phyloP scores from a whole-genome alignment of 2,329 filamentous ascomycete genomes.

The Metarhizium rileyi region DNA sequence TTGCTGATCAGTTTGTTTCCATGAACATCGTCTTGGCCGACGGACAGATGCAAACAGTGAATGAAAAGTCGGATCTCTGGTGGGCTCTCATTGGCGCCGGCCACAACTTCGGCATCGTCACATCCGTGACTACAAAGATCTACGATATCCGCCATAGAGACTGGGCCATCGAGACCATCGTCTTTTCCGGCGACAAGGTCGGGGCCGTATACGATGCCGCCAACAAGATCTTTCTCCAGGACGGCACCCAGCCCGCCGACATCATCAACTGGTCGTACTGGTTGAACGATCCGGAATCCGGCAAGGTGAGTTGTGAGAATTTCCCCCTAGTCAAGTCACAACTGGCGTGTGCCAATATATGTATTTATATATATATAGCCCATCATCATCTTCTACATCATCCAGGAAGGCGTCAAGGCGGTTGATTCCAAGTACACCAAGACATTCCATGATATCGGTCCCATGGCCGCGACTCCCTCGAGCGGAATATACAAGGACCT shows the following conservation, averaged over 20 bases:
- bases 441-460: slow-evolving; percentile 32
- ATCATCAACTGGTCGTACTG: slow-evolving; percentile 42
- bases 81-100: slow-evolving; percentile 50
- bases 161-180: slow-evolving; percentile 35
- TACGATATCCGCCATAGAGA: slow-evolving; percentile 31
- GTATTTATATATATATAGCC: not conserved
- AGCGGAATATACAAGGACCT: slow-evolving; percentile 36
- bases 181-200: slow-evolving; percentile 35
- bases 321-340: not conserved
- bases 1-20: slow-evolving; percentile 42
- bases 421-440: slow-evolving; percentile 30
- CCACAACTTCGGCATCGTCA: slow-evolving; percentile 51
- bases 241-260: slow-evolving; percentile 31
- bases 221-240: slow-evolving; percentile 34
- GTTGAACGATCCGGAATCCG: slow-evolving; percentile 33
- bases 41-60: slow-evolving; percentile 29
- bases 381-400: slow-evolving; percentile 30
- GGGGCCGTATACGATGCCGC: slow-evolving; percentile 22
- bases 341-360: not conserved
- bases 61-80: slow-evolving; percentile 39
- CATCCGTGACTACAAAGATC: slow-evolving; percentile 36
- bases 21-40: slow-evolving; percentile 42
- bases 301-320: slow-evolving; percentile 18
- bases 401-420: slow-evolving; percentile 30
- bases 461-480: slow-evolving; percentile 20